Evolutionary conservation across 1,284 basidiomycete species (phyloP), one percentile per base, ranked within the genome.

Genomic region (Tilletia caries): DNA sequence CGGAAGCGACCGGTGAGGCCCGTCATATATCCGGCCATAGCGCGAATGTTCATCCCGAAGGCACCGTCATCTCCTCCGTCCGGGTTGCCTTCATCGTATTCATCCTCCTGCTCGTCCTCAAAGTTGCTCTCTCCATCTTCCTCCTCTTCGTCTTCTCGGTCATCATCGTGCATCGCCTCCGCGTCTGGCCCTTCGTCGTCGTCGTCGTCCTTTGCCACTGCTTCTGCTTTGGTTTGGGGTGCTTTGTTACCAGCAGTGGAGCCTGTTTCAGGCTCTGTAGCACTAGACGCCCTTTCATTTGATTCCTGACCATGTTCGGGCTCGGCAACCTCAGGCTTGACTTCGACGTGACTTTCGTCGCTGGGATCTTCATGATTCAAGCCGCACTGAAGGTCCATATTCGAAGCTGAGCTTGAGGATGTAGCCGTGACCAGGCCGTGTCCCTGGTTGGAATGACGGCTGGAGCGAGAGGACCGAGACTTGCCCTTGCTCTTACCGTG

Each of bases 21-120:
- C 3, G 75, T 72, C 72, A 82, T 73, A 72, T 77, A 80, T 50
- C 79, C 77, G 12, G 79, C 73, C 71, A 82, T 78, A 41, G 79
- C 75, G 33, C 74, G 75, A 25, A 83, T 65, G 66, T 80, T 73
- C 67, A 77, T 68, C 23, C 79, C 80, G 68, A 79, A 79, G 27
- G 64, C 73, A 52, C 75, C 72, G 20, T 66, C 70, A 25, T 62
- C 74, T 29, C 65, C 73, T 15, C 67, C 72, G 34, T 72, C 73
- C 33, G 70, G 72, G 18, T 65, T 65, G 10, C 65, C 72, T 15
- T 60, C 73, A 41, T 67, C 73, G 34, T 71, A 73, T 2, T 68
- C 67, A 37, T 72, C 74, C 25, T 68, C 73, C 20, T 72, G 70
- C 23, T 72, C 75, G 33, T 72, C 75, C 15, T 69, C 78, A 34